These are phyloP conservation scores for Cyanidium caldarium DNA, from an alignment of 23 red algal genomes.

Conservation along the genomic window DNA sequence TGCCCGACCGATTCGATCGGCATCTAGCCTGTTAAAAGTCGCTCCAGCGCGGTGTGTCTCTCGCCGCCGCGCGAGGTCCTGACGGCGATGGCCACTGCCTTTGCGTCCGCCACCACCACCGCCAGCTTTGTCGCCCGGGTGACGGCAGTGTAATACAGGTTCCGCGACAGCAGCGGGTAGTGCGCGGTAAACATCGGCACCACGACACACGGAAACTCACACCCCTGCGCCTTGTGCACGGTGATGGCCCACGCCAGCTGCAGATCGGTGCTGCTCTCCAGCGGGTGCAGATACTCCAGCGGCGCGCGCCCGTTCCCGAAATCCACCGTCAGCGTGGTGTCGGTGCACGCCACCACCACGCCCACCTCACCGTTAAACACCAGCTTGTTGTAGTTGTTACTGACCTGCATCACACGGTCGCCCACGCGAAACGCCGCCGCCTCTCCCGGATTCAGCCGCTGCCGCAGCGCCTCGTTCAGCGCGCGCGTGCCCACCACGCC, in stretches of 20 bases:
- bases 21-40: no score
- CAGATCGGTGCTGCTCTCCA: background rate
- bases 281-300: background rate
- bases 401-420: slow-evolving; percentile 10
- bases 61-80: no score
- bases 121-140: background rate
- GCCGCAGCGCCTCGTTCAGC: slow-evolving; percentile 6
- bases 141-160: slow-evolving; percentile 14
- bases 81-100: background rate
- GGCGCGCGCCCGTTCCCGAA: slow-evolving; percentile 3
- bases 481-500: background rate
- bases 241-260: slow-evolving; percentile 13
- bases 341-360: background rate
- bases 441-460: slow-evolving; percentile 8
- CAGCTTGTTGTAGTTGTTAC: slow-evolving; percentile 9
- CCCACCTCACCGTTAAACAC: slow-evolving; percentile 22
- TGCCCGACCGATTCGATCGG: no score
- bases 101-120: background rate
- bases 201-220: slow-evolving; percentile 10
- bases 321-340: slow-evolving; percentile 7
- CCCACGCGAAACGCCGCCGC: background rate
- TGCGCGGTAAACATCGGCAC: slow-evolving; percentile 8
- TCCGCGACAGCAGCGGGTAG: slow-evolving; percentile 7
- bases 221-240: slow-evolving; percentile 22
- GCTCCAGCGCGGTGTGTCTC: no score